Base-by-base conservation (phyloP, 176 grass and related monocot genomes). In the Aegilops speltoides region DNA sequence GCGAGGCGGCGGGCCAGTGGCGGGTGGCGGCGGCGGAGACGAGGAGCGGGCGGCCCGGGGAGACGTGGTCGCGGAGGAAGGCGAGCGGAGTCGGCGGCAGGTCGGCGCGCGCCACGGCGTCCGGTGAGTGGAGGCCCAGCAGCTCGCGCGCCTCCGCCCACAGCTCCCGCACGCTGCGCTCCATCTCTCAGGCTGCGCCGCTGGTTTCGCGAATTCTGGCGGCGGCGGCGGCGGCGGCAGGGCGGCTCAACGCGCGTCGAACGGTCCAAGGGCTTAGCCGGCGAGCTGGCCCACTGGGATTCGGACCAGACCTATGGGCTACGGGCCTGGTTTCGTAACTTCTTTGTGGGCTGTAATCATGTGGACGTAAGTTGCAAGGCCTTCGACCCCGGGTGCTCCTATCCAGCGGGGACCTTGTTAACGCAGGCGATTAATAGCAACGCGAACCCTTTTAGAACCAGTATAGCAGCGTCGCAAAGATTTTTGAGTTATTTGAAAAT, bases 141-240 rank as follows among this genome's bases (percentile, higher is more conserved):
- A 96, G 90, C 78, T 98, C 94, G 19, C 97, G 86, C 19, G 92
- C 88, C 84, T 98, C 97, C 76, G n/a, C 75, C 97, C 97, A 98
- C 64, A 96, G 88, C 82, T 82, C 87, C 61, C 85, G 74, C 72
- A 94, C 77, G 31, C 83, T 61, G 13, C 37, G 84, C 88, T 95
- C 88, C 96, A 95, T 95, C 46, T 95, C 46, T 50, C 28, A 52
- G 76, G 12, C 5, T 72, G 65, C 79, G 77, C 89, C 89, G 79
- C 28, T 79, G 20, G 66, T 56, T 83, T 72, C 9, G 65, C 41
- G 36, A 43, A 54, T 41, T 62, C 64, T 31, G 23, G 79, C 73
- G 54, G 54, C 81, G 76, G 72, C 84, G 82, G 83, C 28, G 82
- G 80, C 25, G 78, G 43, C 24, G 72, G 70, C 71, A 13, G 25